These are phyloP conservation scores for Cercospora sp. DNA, from an alignment of 2,329 filamentous ascomycete species.

Conservation along the genomic window DNA sequence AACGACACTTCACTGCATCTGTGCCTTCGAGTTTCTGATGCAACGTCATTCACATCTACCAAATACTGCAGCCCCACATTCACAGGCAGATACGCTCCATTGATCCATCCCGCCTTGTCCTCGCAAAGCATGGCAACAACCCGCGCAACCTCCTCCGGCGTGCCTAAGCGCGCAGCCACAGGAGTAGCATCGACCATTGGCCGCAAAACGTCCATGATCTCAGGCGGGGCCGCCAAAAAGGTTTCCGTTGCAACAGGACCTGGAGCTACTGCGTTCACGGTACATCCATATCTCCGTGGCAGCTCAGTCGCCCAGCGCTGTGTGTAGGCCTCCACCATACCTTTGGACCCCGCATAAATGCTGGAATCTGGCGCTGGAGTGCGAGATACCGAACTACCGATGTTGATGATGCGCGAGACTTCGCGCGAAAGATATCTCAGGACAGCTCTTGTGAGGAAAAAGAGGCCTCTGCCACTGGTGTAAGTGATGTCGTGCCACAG, in stretches of 20 bases:
- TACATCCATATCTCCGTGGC: background rate
- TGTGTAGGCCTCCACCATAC: background rate
- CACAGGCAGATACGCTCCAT: background rate
- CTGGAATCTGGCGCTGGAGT: background rate
- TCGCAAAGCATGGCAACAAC: background rate
- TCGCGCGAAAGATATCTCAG: background rate
- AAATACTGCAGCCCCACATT: background rate
- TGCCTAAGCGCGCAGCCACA: background rate
- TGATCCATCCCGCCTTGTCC: background rate
- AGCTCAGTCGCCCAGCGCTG: background rate
- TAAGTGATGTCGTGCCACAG: background rate
- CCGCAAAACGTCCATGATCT: background rate
- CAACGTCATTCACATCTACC: background rate
- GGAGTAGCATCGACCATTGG: background rate
- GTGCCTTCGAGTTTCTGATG: too few relatives aligned
- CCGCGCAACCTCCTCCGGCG: background rate
- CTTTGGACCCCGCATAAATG: background rate
- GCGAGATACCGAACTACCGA: background rate
- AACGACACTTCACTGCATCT: too few relatives aligned
- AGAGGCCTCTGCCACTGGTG: background rate
- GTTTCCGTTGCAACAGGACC: background rate
- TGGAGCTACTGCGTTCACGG: background rate
- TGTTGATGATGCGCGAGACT: background rate
- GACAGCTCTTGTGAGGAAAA: background rate
- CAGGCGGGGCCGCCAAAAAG: background rate